phyloP scores from a whole-genome alignment of 768 basidiomycete genomes.

The Clavulina sp. region DNA sequence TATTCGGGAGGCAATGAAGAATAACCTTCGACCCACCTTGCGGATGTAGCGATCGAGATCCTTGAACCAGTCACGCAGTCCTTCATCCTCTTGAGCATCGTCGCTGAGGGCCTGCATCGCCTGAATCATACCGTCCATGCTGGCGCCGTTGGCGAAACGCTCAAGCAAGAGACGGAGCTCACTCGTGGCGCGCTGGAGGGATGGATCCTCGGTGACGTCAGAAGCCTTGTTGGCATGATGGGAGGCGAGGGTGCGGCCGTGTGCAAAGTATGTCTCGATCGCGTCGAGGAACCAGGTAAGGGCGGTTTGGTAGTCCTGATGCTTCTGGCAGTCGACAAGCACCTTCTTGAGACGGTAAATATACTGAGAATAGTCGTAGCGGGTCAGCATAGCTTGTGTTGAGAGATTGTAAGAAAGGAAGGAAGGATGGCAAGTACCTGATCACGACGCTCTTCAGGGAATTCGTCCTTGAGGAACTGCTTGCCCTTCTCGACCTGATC shows the following conservation, averaged over 20 bases:
- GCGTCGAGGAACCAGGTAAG: constrained; percentile 54
- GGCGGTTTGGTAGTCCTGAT: constrained; percentile 73
- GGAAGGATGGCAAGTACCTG: constrained; percentile 23
- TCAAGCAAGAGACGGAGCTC: constrained; percentile 74
- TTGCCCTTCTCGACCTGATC: constrained; percentile 41
- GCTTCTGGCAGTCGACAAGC: constrained; percentile 82
- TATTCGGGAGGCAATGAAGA: background rate
- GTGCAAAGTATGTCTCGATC: constrained; percentile 41
- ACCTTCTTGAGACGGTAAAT: constrained; percentile 90
- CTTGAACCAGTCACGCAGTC: constrained; percentile 57
- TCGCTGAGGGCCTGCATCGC: constrained; percentile 53
- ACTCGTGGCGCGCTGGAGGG: constrained; percentile 35
- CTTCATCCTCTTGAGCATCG: constrained; percentile 57
- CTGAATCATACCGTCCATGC: constrained; percentile 49
- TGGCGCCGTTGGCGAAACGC: constrained; percentile 66
- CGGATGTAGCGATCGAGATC: constrained; percentile 44
- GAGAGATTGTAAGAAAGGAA: too few species aligned
- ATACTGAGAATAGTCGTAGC: constrained; percentile 23
- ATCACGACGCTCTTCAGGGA: constrained; percentile 79
- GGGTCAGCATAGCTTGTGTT: background rate
- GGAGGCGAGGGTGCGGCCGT: constrained; percentile 27
- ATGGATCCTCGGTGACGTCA: constrained; percentile 26
- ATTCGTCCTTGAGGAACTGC: constrained; percentile 61
- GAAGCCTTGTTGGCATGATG: constrained; percentile 19
- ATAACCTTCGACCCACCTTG: constrained; percentile 28